Evolutionary conservation across 352 stramenopile genomes (phyloP).

Genomic region (Pythium dissotocum): DNA sequence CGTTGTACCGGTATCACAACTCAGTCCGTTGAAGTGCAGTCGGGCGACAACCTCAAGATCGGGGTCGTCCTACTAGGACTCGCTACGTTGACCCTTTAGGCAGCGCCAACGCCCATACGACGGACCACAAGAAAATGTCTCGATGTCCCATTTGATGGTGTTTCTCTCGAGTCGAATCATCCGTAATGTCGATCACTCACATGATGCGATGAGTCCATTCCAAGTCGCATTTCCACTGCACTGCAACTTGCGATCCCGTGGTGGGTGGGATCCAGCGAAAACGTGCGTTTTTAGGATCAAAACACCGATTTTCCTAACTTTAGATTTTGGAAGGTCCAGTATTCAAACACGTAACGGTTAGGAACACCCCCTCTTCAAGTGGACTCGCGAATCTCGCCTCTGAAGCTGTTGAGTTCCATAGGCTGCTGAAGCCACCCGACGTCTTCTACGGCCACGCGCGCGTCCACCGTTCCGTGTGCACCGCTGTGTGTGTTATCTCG

Average conservation of each 20-base stretch:
- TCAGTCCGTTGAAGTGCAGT: too few relatives aligned
- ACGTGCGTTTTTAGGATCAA: neutral
- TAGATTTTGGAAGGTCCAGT: neutral
- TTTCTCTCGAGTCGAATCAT: too few relatives aligned
- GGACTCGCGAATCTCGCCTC: neutral
- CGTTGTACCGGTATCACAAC: too few relatives aligned
- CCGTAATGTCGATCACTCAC: neutral
- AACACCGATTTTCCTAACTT: slow-evolving; percentile 1
- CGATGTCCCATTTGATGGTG: too few relatives aligned
- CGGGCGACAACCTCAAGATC: too few relatives aligned
- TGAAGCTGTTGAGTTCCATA: neutral
- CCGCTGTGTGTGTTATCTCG: neutral
- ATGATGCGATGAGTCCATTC: neutral
- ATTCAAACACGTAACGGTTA: slow-evolving; percentile 4
- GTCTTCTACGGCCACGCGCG: neutral
- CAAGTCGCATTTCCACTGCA: neutral
- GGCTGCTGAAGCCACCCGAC: neutral
- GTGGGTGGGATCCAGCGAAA: neutral
- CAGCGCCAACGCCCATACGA: too few relatives aligned
- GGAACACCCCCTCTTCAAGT: slow-evolving; percentile 13
- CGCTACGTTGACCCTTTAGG: too few relatives aligned
- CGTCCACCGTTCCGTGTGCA: neutral
- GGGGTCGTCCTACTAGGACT: too few relatives aligned
- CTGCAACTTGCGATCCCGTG: too few relatives aligned
- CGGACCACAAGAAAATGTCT: too few relatives aligned